These are phyloP conservation scores for Crotalaria pallida DNA, from an alignment of 306 rosid species.

Conservation along the genomic window DNA sequence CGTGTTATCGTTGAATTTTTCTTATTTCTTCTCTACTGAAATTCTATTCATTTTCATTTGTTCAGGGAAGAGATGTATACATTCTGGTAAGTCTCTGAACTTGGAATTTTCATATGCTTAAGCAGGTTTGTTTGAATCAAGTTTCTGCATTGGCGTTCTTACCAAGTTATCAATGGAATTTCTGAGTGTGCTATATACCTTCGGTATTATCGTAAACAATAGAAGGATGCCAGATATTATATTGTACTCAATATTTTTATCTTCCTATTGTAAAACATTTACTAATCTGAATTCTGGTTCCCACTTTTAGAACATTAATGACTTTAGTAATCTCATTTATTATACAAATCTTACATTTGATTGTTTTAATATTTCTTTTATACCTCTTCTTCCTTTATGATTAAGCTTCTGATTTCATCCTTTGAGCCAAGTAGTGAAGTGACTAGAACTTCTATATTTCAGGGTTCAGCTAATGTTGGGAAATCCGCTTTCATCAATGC, in stretches of 20 bases:
- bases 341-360: not conserved
- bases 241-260: not conserved
- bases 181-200: not conserved
- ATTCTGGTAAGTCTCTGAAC: slow-evolving; percentile 64
- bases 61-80: slow-evolving; percentile 92
- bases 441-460: slow-evolving; percentile 12
- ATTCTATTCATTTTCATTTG: slow-evolving; percentile 22
- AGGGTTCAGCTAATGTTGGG: slow-evolving; percentile 99
- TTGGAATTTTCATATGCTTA: slow-evolving; percentile 26
- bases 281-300: not conserved
- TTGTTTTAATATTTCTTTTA: not conserved
- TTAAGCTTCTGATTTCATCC: not conserved
- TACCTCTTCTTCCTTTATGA: not conserved
- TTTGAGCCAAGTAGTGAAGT: not conserved
- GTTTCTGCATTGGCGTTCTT: slow-evolving; percentile 8
- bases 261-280: not conserved
- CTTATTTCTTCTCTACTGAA: slow-evolving; percentile 21
- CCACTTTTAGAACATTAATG: slow-evolving; percentile 7
- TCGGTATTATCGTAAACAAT: not conserved
- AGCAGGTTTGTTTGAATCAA: slow-evolving; percentile 12
- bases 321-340: not conserved
- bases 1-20: not conserved
- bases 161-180: slow-evolving; percentile 7
- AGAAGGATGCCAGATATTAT: slow-evolving; percentile 2
- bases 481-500: slow-evolving; percentile 94